phyloP scores from a whole-genome alignment of 1,139 yeast species.

The Zygosaccharomyces sapae region DNA sequence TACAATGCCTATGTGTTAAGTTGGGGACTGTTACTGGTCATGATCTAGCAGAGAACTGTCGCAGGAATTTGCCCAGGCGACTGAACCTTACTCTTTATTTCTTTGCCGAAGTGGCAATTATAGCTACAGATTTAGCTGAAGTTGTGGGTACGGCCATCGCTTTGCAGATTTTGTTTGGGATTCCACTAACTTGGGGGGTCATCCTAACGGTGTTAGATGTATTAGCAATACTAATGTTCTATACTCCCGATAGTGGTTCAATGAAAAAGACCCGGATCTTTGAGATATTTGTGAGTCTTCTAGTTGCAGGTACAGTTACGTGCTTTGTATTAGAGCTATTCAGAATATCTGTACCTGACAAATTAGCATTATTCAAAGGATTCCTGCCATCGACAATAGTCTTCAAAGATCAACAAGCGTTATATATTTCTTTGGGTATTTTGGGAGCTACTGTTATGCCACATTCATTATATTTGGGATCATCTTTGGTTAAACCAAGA shows the following conservation, averaged over 20 bases:
- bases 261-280: conserved; percentile 73
- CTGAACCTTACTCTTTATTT: conserved; percentile 60
- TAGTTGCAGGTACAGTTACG: conserved; percentile 77
- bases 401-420: conserved; percentile 73
- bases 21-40: conserved; percentile 88
- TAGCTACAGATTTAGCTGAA: conserved; percentile 91
- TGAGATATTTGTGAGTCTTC: conserved; percentile 70
- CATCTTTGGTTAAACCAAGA: conserved; percentile 89
- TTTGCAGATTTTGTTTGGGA: conserved; percentile 68
- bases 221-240: conserved; percentile 76
- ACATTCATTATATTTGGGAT: conserved; percentile 85
- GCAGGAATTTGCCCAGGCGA: conserved; percentile 62
- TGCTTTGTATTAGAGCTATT: conserved; percentile 81
- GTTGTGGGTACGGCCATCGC: conserved; percentile 93
- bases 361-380: conserved; percentile 60
- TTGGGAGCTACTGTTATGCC: conserved; percentile 99
- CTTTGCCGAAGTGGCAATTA: conserved; percentile 81
- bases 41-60: conserved; percentile 83
- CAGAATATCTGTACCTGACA: conserved; percentile 56
- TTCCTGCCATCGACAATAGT: conserved; percentile 73
- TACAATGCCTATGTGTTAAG: conserved; percentile 80
- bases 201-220: conserved; percentile 81
- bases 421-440: conserved; percentile 83
- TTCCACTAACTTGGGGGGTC: conserved; percentile 80
- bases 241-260: conserved; percentile 68